Base-by-base conservation (phyloP, 2,329 filamentous ascomycete genomes). In the Dactylellina leptospora region DNA sequence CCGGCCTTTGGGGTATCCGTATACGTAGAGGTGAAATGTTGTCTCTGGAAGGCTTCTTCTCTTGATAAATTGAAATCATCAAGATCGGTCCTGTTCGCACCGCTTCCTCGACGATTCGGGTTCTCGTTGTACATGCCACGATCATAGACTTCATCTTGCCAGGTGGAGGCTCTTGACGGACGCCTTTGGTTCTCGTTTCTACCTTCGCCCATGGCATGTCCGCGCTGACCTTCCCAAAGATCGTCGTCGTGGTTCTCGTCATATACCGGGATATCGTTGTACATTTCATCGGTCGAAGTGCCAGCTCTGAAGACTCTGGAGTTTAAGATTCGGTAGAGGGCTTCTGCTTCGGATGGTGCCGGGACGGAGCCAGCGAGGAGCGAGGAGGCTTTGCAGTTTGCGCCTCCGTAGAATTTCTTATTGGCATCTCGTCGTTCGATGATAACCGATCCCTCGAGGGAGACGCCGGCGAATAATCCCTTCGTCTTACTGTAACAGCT, bases 401-500 rank as follows among this genome's bases (percentile, higher is more conserved):
- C 91, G 74, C 91, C 36, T 11, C 36, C 91, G 80, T 99, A 99
- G 73, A 99, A 85, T 82, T 96, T 96, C 82, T 96, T 90, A 79
- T 99, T 99, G 76, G 95, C 95, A 81, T 99, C 95, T 81, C 92
- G 90, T 74, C 95, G 87, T 82, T 99, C 95, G 74, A 97, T 91
- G 75, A 99, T 89, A 58, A 91, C 92, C 73, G 90, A 93, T 20
- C 95, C 95, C 80, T 99, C 95, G 75, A 99, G 83, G 76, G 91
- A 96, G 50, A 99, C 93, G 78, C 95, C 95, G 3, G 95, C 95
- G 77, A 99, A 99, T 28, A 99, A 83, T 18, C 95, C 95, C 83
- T 97, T 97, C 10, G 95, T 99, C 82, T 97, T 97, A 79, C 90
- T 95, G 6, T 30, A 22, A 10, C 25, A 16, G 44, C 28, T 47